Conservation (phyloP, 1,284 basidiomycete genomes). For the Ustilago shanxiensis region DNA sequence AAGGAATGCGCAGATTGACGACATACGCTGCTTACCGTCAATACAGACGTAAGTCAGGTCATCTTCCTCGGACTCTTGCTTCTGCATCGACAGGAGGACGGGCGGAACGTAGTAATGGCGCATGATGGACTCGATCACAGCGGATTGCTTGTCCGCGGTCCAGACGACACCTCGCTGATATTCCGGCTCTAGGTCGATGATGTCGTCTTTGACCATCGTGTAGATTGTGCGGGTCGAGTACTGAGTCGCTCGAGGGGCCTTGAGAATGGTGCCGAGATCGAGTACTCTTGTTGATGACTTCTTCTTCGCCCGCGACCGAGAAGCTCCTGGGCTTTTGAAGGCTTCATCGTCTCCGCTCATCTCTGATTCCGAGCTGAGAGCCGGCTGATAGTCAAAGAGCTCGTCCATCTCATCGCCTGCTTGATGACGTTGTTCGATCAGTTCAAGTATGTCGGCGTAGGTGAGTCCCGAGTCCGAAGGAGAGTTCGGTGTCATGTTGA, state of each 20-base stretch:
- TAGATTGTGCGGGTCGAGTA: slow-evolving; percentile 35
- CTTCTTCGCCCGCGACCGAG: slow-evolving; percentile 6
- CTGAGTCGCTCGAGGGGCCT: slow-evolving; percentile 36
- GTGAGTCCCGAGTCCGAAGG: neutral
- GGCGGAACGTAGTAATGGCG: slow-evolving; percentile 60
- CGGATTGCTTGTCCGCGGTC: slow-evolving; percentile 49
- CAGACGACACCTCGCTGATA: slow-evolving; percentile 61
- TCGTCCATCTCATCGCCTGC: slow-evolving; percentile 47
- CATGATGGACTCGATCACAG: slow-evolving; percentile 59
- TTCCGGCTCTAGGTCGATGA: slow-evolving; percentile 57
- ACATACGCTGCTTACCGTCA: slow-evolving; percentile 60
- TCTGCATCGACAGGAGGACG: slow-evolving; percentile 45
- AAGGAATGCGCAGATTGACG: slow-evolving; percentile 51
- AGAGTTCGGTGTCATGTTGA: neutral
- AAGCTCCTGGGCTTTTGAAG: slow-evolving; percentile 9
- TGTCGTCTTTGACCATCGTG: slow-evolving; percentile 39
- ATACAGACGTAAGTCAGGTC: slow-evolving; percentile 50
- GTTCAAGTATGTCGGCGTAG: neutral
- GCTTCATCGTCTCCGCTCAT: slow-evolving; percentile 19
- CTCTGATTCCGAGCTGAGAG: slow-evolving; percentile 15
- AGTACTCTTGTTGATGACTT: slow-evolving; percentile 57
- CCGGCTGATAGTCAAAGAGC: slow-evolving; percentile 36
- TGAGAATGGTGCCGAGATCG: slow-evolving; percentile 39
- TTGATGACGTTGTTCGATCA: neutral
- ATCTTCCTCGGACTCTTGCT: slow-evolving; percentile 4